Percentiles rank a stretch among this genome's conserved stretches.
phyloP scores from a whole-genome alignment of 2,329 filamentous ascomycete species.

The Cladophialophora bantiana region DNA sequence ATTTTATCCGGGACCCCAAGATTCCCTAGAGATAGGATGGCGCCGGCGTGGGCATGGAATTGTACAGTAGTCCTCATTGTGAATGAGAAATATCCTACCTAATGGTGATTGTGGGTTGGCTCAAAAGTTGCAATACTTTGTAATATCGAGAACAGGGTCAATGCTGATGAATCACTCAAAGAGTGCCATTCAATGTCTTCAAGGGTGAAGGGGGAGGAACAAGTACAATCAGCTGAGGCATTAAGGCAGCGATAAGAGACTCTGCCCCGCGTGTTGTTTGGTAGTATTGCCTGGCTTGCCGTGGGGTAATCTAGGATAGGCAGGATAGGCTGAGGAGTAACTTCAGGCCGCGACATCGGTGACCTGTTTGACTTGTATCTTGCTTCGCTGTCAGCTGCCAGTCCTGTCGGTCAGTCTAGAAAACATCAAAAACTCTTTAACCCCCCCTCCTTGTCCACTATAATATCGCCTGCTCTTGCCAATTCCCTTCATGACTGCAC shows the following conservation, averaged over 20 bases:
- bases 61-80: constrained; percentile 35
- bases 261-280: constrained; percentile 1
- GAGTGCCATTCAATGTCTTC: background rate
- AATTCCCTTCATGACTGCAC: constrained; percentile 42
- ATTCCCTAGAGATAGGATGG: constrained; percentile 4
- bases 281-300: constrained; percentile 3
- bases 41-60: constrained; percentile 14
- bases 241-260: background rate
- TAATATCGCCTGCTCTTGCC: background rate
- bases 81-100: constrained; percentile 23
- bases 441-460: constrained; percentile 1
- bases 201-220: background rate
- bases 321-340: constrained; percentile 12
- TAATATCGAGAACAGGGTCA: background rate
- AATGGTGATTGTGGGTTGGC: constrained; percentile 21
- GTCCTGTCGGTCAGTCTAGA: background rate
- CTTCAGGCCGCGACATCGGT: constrained; percentile 28
- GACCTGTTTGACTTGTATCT: constrained; percentile 17
- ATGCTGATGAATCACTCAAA: background rate
- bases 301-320: constrained; percentile 20
- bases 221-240: constrained; percentile 10
- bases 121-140: background rate
- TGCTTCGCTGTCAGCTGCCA: constrained; percentile 15
- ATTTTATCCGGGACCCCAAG: constrained; percentile 12
- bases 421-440: background rate